Evolutionary conservation across 805 yeast species (phyloP).

Genomic region (Starmerella riodocensis): DNA sequence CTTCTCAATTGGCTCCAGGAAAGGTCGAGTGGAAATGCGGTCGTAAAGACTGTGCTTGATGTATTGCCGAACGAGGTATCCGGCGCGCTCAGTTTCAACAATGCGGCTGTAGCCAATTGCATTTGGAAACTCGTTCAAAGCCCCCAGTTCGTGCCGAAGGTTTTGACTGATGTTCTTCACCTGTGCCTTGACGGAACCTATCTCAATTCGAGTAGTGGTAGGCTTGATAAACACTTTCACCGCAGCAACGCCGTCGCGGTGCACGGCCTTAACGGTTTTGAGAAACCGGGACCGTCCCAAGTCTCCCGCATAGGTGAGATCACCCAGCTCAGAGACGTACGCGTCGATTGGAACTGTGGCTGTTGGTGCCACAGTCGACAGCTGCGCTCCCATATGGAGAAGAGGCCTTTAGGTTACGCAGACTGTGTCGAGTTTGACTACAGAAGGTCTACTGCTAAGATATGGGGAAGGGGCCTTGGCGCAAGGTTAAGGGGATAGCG

Average conservation of each 20-base stretch:
- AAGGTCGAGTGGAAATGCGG: constrained; percentile 75
- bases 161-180: constrained; percentile 15
- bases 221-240: constrained; percentile 80
- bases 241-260: constrained; percentile 56
- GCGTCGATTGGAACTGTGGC: constrained; percentile 87
- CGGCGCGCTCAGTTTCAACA: constrained; percentile 83
- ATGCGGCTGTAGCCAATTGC: constrained; percentile 59
- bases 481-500: no score
- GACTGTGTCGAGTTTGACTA: no score
- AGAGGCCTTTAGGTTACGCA: not conserved
- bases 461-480: no score
- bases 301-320: constrained; percentile 60
- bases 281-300: constrained; percentile 64
- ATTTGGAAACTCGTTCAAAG: constrained; percentile 31
- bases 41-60: constrained; percentile 74
- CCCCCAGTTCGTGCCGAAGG: constrained; percentile 16
- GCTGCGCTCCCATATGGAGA: constrained; percentile 62
- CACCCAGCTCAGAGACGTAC: constrained; percentile 65
- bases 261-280: constrained; percentile 72
- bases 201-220: constrained; percentile 17
- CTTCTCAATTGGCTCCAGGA: constrained; percentile 66
- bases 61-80: constrained; percentile 74
- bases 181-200: constrained; percentile 7
- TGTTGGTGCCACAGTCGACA: constrained; percentile 77
- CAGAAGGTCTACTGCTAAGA: no score